A percentile compares a stretch with the other conserved stretches of the same genome.
Evolutionary conservation across 768 basidiomycete genomes (phyloP).

Genomic region (Cyclocybe cylindracea): DNA sequence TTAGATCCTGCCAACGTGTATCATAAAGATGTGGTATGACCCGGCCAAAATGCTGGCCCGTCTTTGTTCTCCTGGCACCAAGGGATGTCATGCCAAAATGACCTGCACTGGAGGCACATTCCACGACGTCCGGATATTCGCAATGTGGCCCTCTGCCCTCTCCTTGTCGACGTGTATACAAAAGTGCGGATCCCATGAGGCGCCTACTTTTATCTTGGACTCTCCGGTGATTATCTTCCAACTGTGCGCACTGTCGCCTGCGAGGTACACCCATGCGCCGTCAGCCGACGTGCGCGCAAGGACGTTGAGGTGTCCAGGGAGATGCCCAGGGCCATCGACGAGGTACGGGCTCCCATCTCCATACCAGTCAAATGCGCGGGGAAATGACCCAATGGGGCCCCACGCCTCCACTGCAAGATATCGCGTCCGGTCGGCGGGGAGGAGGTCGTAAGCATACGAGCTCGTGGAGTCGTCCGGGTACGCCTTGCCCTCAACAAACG

Average conservation of each 20-base stretch:
- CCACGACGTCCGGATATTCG: slow-evolving; percentile 36
- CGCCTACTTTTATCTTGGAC: slow-evolving; percentile 34
- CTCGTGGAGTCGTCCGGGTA: slow-evolving; percentile 43
- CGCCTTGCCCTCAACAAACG: slow-evolving; percentile 30
- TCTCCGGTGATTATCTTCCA: slow-evolving; percentile 48
- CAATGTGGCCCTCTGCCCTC: slow-evolving; percentile 42
- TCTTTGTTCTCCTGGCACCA: slow-evolving; percentile 52
- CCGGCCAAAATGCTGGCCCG: slow-evolving; percentile 30
- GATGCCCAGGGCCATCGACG: slow-evolving; percentile 57
- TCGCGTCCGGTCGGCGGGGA: slow-evolving; percentile 37
- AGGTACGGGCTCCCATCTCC: slow-evolving; percentile 62
- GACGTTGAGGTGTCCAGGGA: slow-evolving; percentile 54
- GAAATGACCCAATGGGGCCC: slow-evolving; percentile 49
- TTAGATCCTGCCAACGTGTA: background rate
- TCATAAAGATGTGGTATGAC: slow-evolving; percentile 12
- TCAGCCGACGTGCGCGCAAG: slow-evolving; percentile 56
- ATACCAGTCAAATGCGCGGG: slow-evolving; percentile 51
- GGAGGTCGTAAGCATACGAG: slow-evolving; percentile 27
- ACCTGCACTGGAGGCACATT: slow-evolving; percentile 17
- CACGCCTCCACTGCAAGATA: slow-evolving; percentile 36
- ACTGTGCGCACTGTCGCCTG: slow-evolving; percentile 57
- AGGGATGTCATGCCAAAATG: slow-evolving; percentile 44
- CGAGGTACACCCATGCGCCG: slow-evolving; percentile 57
- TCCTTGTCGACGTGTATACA: slow-evolving; percentile 48
- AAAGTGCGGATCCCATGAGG: slow-evolving; percentile 23